Evolutionary conservation across 208 protist genomes (phyloP).

Genomic region (Porcisia deanei): DNA sequence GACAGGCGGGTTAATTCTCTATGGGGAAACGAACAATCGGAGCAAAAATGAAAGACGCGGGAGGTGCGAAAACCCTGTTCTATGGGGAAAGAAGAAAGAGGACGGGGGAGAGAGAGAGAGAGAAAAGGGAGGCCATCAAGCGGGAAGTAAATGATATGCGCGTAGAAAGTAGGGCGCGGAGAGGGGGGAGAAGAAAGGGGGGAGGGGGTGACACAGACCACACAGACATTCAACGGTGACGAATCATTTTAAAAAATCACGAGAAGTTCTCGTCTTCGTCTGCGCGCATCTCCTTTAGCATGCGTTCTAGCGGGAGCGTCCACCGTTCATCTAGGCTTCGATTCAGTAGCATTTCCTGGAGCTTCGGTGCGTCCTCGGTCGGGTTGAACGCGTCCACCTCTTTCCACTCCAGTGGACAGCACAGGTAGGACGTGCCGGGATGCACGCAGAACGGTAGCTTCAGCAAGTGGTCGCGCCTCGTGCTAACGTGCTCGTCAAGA

Average conservation of each 20-base stretch:
- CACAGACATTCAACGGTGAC: background rate
- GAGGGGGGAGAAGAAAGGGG: background rate
- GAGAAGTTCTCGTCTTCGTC: slow-evolving; percentile 50
- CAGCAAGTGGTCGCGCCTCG: slow-evolving; percentile 96
- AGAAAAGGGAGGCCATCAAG: too few relatives aligned
- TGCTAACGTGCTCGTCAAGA: slow-evolving; percentile 97
- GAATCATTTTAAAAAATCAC: background rate
- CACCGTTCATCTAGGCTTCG: slow-evolving; percentile 74
- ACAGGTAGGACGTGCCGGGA: slow-evolving; percentile 89
- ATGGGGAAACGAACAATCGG: too few relatives aligned
- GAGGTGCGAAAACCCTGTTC: too few relatives aligned
- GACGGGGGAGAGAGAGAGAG: too few relatives aligned
- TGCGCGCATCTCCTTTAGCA: slow-evolving; percentile 67
- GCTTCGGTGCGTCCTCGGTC: slow-evolving; percentile 57
- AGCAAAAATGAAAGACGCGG: too few relatives aligned
- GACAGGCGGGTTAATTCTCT: too few relatives aligned
- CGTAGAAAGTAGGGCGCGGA: background rate
- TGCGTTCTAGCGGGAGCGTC: slow-evolving; percentile 53
- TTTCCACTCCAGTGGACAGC: slow-evolving; percentile 83
- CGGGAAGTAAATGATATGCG: too few relatives aligned
- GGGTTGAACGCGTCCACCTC: slow-evolving; percentile 74
- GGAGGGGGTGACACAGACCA: background rate
- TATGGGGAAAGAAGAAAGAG: too few relatives aligned
- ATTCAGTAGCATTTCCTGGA: slow-evolving; percentile 65
- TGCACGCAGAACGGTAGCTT: slow-evolving; percentile 99